A percentile compares a stretch with the other conserved stretches of the same genome.
phyloP scores from a whole-genome alignment of 805 yeast species.

The Candida orba region DNA sequence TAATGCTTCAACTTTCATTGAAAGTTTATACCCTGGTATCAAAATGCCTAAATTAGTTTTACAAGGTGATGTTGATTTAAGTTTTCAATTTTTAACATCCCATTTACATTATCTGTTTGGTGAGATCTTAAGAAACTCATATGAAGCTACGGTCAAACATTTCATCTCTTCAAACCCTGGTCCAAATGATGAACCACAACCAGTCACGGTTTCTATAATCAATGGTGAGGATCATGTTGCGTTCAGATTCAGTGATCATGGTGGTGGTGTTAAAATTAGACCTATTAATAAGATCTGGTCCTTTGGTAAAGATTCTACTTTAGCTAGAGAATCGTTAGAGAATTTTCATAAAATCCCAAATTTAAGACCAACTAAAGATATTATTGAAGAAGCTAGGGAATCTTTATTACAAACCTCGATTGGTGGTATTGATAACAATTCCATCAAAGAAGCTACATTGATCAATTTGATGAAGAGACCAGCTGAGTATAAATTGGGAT shows the following conservation, averaged over 20 bases:
- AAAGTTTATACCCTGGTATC: conserved; percentile 42
- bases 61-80: conserved; percentile 62
- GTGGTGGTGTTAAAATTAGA: conserved; percentile 73
- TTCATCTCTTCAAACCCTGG: conserved; percentile 27
- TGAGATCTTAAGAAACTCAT: conserved; percentile 79
- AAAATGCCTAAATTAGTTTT: conserved; percentile 67
- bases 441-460: conserved; percentile 38
- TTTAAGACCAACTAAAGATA: conserved; percentile 18
- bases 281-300: conserved; percentile 72
- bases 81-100: conserved; percentile 77
- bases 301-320: conserved; percentile 64
- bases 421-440: conserved; percentile 29
- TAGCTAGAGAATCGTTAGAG: conserved; percentile 50
- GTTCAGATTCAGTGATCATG: conserved; percentile 80
- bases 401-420: conserved; percentile 33
- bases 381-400: conserved; percentile 23
- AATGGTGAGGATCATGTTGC: conserved; percentile 59
- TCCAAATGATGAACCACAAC: conserved; percentile 44
- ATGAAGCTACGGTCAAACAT: conserved; percentile 67
- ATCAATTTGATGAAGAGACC: conserved; percentile 64
- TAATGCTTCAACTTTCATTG: conserved; percentile 44
- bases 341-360: conserved; percentile 71
- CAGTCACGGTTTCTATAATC: conserved; percentile 71
- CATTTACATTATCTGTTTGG: conserved; percentile 84
- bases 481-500: conserved; percentile 67